Evolutionary conservation across 352 stramenopile species (phyloP), one percentile per base, ranked within the genome.

Genomic region (Pythium oligandrum): DNA sequence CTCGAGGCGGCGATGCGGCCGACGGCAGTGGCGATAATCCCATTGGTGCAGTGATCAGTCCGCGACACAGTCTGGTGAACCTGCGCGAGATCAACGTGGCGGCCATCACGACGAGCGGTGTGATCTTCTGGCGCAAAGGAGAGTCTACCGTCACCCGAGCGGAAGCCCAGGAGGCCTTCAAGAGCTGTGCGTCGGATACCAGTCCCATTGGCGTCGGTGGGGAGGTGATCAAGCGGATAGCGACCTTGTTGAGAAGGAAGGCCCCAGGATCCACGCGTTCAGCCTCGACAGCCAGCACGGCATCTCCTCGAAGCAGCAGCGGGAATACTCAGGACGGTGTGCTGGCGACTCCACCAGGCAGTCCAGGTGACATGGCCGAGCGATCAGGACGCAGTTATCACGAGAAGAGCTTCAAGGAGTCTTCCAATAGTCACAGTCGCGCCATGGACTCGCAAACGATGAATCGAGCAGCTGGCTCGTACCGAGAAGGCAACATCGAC

Each of bases 51-150:
- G 42, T 52, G 7, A 52, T 66, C 48, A 66, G 52, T 47, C 59
- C 59, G 34, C 59, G 59, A 12, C 59, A 66, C 39, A 66, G 59
- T 4, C 60, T 89, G 12, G 68, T 74, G 34, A 78, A 69, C 32
- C 59, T 86, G 3, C 64, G 75, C 4, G 73, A 87, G 31, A 58
- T 86, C 8, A 85, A 87, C 39, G 64, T 82, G n/a, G 77, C 75
- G 6, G 75, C 75, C 4, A 74, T 83, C 53, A 87, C 75, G 38
- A 80, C 71, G 7, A 75, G 78, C 51, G 74, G 73, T 1, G 70
- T 89, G 33, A 66, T 86, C 3, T 89, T 89, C 54, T 89, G 74
- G 73, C 55, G 67, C 10, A 84, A 85, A 37, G 66, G 72, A 8
- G 64, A 82, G 17, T 74, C 71, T 1, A 73, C 66, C 0, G 47